Base-by-base conservation (phyloP, 2,329 filamentous ascomycete species). In the Tympanopsis confertula region DNA sequence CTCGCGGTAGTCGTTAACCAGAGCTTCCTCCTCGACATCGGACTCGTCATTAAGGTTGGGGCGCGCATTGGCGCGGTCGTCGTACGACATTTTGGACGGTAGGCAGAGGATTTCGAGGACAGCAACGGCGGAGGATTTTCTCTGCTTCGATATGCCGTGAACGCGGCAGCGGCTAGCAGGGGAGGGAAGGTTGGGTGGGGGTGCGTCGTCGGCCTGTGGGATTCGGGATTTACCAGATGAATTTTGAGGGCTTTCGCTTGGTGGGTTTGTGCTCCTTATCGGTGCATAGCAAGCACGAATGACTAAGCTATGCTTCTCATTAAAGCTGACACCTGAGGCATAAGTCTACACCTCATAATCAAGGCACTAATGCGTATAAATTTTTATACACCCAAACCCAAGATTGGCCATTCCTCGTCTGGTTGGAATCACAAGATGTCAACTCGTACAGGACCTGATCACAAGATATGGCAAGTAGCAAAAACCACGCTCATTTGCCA, bases 1-100 rank as follows among this genome's bases (percentile, higher is more conserved):
- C 68, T 95, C 86, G 59, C 80, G 82, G 74, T 95, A 95, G 66
- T 96, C 87, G 64, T 87, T 86, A 53, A 87, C 91, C 49, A 98
- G 77, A 52, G 83, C 83, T 67, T 96, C 91, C 72, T 96, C 89
- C 67, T 95, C 88, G 47, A 86, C 83, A 61, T 96, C 91, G 56
- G 86, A 94, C 58, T 93, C 87, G 62, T 89, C 83, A 52, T 78
- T 78, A 42, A 76, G 30, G 30, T 33, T 33, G 15, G 30, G 30
- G 30, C 17, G 30, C 30, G 30, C 30, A 17, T 33, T 33, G 30
- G 15, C 7, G 30, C 30, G 30, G 10, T 33, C 30, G 7, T 33
- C 30, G 30, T 33, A 33, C 10, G 30, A 33, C 30, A 33, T 33
- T 7, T 33, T 33, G 30, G 15, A 10, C 15, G 7, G 12, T 7